Evolutionary conservation across 495 filamentous ascomycete genomes (phyloP), one percentile per base, ranked within the genome.

Genomic region (Xylaria grammica): DNA sequence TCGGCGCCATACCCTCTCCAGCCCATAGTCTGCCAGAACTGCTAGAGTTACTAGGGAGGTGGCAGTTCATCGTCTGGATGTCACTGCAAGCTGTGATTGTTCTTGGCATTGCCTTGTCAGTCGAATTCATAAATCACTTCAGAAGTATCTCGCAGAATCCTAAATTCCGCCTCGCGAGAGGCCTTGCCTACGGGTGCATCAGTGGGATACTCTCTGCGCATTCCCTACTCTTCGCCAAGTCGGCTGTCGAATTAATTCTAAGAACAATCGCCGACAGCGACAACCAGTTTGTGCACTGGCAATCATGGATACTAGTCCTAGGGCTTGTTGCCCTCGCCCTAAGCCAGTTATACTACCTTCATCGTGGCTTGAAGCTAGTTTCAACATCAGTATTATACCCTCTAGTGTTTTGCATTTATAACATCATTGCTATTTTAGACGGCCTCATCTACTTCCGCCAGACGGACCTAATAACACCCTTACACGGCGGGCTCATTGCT

Each of bases 321-420:
- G 90, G 85, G 17, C 89, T 99, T 46, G 83, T 97, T 54, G 78
- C 80, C 6, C 84, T 99, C 58, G 95, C 95, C 3, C 85, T 99
- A 40, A 88, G 89, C 32, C 95, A 99, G 77, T 83, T 99, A 17
- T 99, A 96, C 78, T 98, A 94, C 72, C 86, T 99, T 36, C 94
- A 99, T 75, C 86, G 91, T 20, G 95, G 95, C 55, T 82, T 99
- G 62, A 97, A 96, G 72, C 82, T 98, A 44, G 93, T 94, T 75
- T 97, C 93, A 56, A 98, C 95, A 19, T 97, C 92, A 77, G 87
- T 99, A 54, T 85, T 99, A 68, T 99, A 99, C 79, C 95, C 95
- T 6, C 90, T 98, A 70, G 93, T 97, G 38, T 99, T 99, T 78
- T 99, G 95, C 86, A 89, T 97, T 66, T 99, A 98, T 82, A 99